Conservation (phyloP, 2,329 filamentous ascomycete species). For the Eurotiales sp. region DNA sequence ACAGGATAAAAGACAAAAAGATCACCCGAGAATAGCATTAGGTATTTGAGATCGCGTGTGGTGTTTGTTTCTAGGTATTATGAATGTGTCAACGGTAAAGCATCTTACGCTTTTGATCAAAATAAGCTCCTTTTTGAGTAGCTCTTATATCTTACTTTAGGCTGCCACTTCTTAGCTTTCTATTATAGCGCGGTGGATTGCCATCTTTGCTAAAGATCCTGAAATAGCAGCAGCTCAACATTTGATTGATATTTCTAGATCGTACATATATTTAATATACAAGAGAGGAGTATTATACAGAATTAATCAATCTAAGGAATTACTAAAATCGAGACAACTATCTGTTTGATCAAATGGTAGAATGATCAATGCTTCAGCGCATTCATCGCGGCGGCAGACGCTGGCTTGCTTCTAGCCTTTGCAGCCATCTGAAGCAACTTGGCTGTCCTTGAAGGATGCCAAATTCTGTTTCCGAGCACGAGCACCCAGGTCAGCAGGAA, state of each 20-base stretch:
- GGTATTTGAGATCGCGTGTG: too few relatives aligned
- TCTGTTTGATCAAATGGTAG: slow-evolving; percentile 5
- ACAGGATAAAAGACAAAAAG: neutral
- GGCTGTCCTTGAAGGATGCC: slow-evolving; percentile 65
- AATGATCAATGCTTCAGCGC: slow-evolving; percentile 18
- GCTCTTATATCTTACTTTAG: too few relatives aligned
- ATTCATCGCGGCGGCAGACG: slow-evolving; percentile 23
- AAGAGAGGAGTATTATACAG: slow-evolving; percentile 18
- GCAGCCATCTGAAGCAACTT: slow-evolving; percentile 51
- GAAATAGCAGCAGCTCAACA: neutral
- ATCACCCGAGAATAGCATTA: too few relatives aligned
- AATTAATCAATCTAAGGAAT: neutral
- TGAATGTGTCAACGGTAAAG: too few relatives aligned
- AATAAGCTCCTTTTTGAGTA: too few relatives aligned
- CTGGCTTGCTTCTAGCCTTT: slow-evolving; percentile 31
- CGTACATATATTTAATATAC: slow-evolving; percentile 1
- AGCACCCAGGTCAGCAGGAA: slow-evolving; percentile 79
- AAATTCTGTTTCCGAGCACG: slow-evolving; percentile 72
- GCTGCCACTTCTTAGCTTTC: too few relatives aligned
- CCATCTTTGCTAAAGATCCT: too few relatives aligned
- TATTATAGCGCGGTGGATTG: too few relatives aligned
- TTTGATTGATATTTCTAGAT: neutral
- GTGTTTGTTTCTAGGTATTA: too few relatives aligned
- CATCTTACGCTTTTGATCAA: too few relatives aligned
- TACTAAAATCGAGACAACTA: neutral